Percentiles rank a stretch among this genome's conserved stretches.
Evolutionary conservation across 441 rosid species (phyloP).

Genomic region (Geranium incanum): DNA sequence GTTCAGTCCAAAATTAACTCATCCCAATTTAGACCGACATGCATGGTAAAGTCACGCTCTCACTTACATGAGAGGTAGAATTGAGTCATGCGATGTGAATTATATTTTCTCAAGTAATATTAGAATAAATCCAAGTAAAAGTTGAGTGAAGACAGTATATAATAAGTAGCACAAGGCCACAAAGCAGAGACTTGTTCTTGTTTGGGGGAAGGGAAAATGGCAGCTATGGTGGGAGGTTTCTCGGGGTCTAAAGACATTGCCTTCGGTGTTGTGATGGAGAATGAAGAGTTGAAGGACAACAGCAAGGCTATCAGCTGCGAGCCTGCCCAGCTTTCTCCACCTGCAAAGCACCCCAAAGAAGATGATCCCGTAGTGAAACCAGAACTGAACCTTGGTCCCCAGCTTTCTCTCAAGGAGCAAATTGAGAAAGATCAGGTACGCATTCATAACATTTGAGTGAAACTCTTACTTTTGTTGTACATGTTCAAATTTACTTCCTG

Average conservation of each 20-base stretch:
- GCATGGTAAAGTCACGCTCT: no score
- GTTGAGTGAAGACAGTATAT: background rate
- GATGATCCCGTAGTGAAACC: background rate
- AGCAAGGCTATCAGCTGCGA: background rate
- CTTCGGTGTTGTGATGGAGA: background rate
- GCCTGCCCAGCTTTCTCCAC: background rate
- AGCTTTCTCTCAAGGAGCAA: background rate
- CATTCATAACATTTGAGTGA: background rate
- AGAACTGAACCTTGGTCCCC: background rate
- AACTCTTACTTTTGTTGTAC: no score
- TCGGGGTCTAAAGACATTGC: background rate
- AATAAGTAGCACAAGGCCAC: background rate
- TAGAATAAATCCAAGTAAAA: background rate
- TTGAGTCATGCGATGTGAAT: no score
- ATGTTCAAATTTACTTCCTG: no score
- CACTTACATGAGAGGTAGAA: no score
- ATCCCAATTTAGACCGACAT: no score
- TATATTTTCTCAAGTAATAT: background rate
- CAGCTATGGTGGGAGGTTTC: slow-evolving; percentile 5
- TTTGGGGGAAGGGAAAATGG: background rate
- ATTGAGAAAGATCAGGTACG: background rate
- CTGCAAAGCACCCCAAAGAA: background rate
- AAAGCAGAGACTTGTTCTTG: background rate
- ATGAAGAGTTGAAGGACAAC: background rate
- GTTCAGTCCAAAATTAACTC: no score